Percentiles rank a stretch among this genome's conserved stretches.
phyloP scores from a whole-genome alignment of 495 filamentous ascomycete species.

The Tuber melanosporum region DNA sequence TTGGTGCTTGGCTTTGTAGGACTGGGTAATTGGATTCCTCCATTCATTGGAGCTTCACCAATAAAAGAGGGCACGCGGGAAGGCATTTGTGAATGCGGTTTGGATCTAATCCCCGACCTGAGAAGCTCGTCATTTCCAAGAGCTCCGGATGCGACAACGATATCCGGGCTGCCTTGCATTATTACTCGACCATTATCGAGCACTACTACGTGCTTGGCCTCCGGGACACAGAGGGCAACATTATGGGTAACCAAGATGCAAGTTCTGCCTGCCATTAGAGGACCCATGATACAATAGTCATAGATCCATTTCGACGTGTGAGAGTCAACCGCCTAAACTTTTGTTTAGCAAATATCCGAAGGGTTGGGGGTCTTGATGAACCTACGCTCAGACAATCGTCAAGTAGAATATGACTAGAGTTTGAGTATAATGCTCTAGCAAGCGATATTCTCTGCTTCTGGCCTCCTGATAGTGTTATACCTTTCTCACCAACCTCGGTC shows the following conservation, averaged over 20 bases:
- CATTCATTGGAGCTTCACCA: slow-evolving; percentile 49
- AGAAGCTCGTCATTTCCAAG: slow-evolving; percentile 65
- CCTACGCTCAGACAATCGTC: slow-evolving; percentile 79
- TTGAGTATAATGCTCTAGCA: slow-evolving; percentile 87
- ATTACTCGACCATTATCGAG: slow-evolving; percentile 79
- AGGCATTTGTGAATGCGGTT: slow-evolving; percentile 55
- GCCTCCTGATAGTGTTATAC: slow-evolving; percentile 91
- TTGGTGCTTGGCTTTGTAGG: slow-evolving; percentile 28
- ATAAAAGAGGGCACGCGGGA: slow-evolving; percentile 68
- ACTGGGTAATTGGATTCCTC: slow-evolving; percentile 35
- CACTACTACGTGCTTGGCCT: slow-evolving; percentile 70
- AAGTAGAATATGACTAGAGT: slow-evolving; percentile 78
- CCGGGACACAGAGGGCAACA: slow-evolving; percentile 71
- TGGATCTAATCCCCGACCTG: slow-evolving; percentile 32
- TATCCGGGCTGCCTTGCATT: slow-evolving; percentile 66
- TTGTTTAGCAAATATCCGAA: neutral
- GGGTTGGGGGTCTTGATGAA: neutral
- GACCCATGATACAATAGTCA: slow-evolving; percentile 80
- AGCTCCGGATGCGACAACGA: slow-evolving; percentile 74
- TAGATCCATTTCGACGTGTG: slow-evolving; percentile 99
- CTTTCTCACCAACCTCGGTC: slow-evolving; percentile 94
- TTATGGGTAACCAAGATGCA: slow-evolving; percentile 99
- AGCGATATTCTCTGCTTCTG: slow-evolving; percentile 98
- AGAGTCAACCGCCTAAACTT: slow-evolving; percentile 71
- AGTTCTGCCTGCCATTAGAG: slow-evolving; percentile 79